phyloP scores from a whole-genome alignment of 2,329 filamentous ascomycete species.

The Fusarium kyushuense region DNA sequence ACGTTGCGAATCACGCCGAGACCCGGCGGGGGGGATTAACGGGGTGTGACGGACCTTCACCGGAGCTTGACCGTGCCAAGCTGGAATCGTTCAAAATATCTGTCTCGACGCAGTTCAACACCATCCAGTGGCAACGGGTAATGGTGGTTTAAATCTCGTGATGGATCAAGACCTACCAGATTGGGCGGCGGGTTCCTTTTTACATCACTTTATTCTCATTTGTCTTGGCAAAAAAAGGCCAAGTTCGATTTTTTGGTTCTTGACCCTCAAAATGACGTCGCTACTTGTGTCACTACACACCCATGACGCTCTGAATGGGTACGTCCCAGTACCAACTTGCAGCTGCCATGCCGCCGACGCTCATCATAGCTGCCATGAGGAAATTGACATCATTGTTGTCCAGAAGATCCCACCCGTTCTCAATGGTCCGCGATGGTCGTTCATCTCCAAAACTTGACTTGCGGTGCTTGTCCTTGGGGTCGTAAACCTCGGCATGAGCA shows the following conservation, averaged over 20 bases:
- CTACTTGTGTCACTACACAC: conserved; percentile 42
- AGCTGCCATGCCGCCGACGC: conserved; percentile 77
- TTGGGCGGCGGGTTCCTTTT: conserved; percentile 16
- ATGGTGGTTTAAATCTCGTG: conserved; percentile 31
- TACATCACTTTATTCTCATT: conserved; percentile 36
- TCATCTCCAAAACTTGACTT: conserved; percentile 66
- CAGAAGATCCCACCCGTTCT: conserved; percentile 78
- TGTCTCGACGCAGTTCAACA: conserved; percentile 31
- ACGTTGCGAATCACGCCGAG: conserved; percentile 36
- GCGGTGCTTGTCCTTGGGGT: conserved; percentile 62
- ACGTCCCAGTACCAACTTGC: conserved; percentile 72
- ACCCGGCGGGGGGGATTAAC: conserved; percentile 29
- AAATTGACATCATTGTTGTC: conserved; percentile 98
- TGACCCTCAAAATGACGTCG: conserved; percentile 44
- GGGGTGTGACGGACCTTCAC: conserved; percentile 34
- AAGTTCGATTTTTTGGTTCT: conserved; percentile 20
- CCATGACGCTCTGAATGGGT: conserved; percentile 60
- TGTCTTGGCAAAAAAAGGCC: conserved; percentile 32
- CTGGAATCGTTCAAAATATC: conserved; percentile 3
- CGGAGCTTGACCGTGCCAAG: conserved; percentile 34
- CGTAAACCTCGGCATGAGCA: conserved; percentile 59
- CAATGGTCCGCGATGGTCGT: conserved; percentile 71
- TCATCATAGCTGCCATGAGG: conserved; percentile 87
- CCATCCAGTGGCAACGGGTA: conserved; percentile 39
- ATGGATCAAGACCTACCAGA: conserved; percentile 24